Base-by-base conservation (phyloP, 345 rosid genomes). In the Sapria himalayana region DNA sequence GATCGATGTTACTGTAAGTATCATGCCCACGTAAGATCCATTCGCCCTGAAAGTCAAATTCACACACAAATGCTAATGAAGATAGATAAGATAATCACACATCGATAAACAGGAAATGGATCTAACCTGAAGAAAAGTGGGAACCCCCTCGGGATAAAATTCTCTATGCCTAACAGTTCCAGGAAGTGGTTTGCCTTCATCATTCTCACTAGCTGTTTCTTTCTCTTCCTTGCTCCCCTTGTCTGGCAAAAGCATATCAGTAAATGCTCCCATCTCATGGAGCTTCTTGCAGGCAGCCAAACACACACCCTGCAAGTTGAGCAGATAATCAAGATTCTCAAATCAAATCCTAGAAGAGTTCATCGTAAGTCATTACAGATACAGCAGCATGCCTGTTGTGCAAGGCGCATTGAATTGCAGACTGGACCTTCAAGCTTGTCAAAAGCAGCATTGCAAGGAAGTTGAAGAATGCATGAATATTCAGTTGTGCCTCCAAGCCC, bases 71-170 rank as follows among this genome's bases (percentile, higher is more conserved):
- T 43, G 36, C 18, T 34, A 33, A 23, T 5, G 37, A 19, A 8
- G 7, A 13, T 14, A 17, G 45, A 21, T 2, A 48, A 24, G 5
- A 35, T 10, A 43, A 3, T 9, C 19, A 17, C 17, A 20, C 7
- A n/a, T 8, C 22, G 20, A n/a, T 3, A 16, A 37, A n/a, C 10
- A 16, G 11, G n/a, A 16, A 16, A 13, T 6, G 16, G 2, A 37
- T 54, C 71, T 46, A 43, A 75, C 98, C 93, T 76, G 71, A 22
- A 89, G 93, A 52, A 69, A 60, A 53, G 69, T 67, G 33, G 98
- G 94, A 36, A 89, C 93, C 43, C 98, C 98, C 73, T 89, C 98
- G 3, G 98, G 98, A 63, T 89, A 89, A 67, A 89, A 89, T 65
- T 89, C 98, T 54, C 98, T 69, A 51, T 89, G 98, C 51, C 94